Conservation (phyloP, 208 protist species). For the Acanthamoeba royreba region DNA sequence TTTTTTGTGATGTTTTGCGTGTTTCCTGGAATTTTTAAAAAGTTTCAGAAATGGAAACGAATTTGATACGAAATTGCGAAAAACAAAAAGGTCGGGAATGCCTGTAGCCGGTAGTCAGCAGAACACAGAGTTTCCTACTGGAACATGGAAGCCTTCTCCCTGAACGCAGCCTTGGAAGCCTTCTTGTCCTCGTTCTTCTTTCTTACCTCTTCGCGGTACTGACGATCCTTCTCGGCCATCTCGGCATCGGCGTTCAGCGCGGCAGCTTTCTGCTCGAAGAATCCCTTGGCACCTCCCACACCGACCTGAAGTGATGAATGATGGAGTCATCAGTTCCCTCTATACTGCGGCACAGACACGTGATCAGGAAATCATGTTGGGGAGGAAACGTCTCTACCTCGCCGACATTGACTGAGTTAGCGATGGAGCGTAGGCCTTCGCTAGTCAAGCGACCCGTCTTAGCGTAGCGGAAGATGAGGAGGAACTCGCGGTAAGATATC, state of each 20-base stretch:
- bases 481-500: slow-evolving; percentile 20
- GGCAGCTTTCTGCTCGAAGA: slow-evolving; percentile 20
- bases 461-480: slow-evolving; percentile 41
- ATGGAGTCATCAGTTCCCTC: neutral
- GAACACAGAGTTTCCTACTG: neutral
- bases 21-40: too few relatives aligned
- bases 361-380: neutral
- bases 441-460: neutral
- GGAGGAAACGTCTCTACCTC: too few relatives aligned
- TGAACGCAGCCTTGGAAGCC: neutral
- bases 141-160: slow-evolving; percentile 30
- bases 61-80: too few relatives aligned
- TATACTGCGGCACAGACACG: neutral
- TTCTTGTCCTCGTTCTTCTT: neutral
- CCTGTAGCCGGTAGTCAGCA: too few relatives aligned
- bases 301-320: neutral
- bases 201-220: neutral
- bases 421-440: neutral
- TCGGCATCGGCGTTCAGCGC: neutral
- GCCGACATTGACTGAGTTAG: neutral
- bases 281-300: neutral
- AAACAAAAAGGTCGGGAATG: too few relatives aligned
- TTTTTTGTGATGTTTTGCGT: too few relatives aligned
- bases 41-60: too few relatives aligned
- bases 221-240: neutral